Base-by-base conservation (phyloP, 2,329 filamentous ascomycete genomes). In the Epichloe scottii region DNA sequence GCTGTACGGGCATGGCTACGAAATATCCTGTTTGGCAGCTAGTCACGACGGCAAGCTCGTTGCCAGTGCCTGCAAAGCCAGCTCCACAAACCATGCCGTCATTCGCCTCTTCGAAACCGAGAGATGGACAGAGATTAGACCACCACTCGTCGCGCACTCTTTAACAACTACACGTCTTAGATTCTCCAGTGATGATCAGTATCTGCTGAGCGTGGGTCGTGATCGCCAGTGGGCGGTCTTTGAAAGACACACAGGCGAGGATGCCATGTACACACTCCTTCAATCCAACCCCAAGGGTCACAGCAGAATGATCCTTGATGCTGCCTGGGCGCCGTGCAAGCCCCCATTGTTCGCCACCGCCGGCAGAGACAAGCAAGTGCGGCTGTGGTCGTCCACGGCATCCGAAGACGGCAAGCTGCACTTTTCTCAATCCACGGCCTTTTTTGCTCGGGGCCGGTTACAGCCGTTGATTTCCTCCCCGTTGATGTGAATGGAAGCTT, bases 1-100 rank as follows among this genome's bases (percentile, higher is more conserved):
- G 71, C 78, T 98, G 1, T 98, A 98, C 68, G 93, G 93, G 2
- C 93, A 98, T 68, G 93, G 93, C 33, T 96, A 96, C 68, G 93
- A 98, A 67, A 91, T 98, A 47, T 95, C 89, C 2, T 86, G 88
- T 38, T 79, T 95, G 15, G 87, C 90, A 11, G 78, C 84, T 7
- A 89, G 82, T 60, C 79, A 87, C 61, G 82, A 89, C 59, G 85
- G 86, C 12, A 72, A 68, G 3, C 67, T 96, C 21, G 77, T 98
- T 14, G 93, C 93, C 34, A 96, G 90, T 49, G 89, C 93, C 2
- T 98, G 93, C 71, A 88, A 87, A 62, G 93, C 93, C 17, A 95
- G 85, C 63, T 94, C 89, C 1, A 75, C 91, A 51, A 93, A 96
- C 65, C 93, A 98, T 64, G 93, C 93, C 42, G 90, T 97, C 39